Percentiles rank a stretch among this genome's conserved stretches.
phyloP scores from a whole-genome alignment of 129 eudicot species.

The Lonicera japonica region DNA sequence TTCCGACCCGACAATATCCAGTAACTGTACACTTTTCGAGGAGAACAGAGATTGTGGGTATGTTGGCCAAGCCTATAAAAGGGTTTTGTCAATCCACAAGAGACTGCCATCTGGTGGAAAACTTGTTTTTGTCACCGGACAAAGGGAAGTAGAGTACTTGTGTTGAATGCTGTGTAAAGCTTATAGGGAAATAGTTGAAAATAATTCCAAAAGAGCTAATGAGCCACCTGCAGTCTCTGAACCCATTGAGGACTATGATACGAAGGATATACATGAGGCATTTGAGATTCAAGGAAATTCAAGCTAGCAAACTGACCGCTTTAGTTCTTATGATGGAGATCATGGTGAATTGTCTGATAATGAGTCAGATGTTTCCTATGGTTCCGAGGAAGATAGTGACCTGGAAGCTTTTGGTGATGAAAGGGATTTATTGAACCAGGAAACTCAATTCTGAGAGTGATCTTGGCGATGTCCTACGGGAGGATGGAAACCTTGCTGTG shows the following conservation, averaged over 20 bases:
- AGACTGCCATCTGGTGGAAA: constrained; percentile 90
- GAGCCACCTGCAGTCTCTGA: constrained; percentile 20
- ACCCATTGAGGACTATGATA: constrained; percentile 36
- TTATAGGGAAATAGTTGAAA: constrained; percentile 44
- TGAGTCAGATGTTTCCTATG: constrained; percentile 40
- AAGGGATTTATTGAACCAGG: constrained; percentile 18
- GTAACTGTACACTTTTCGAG: constrained; percentile 78
- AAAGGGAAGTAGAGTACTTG: constrained; percentile 85
- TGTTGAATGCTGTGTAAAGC: constrained; percentile 71
- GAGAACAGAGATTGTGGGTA: constrained; percentile 78
- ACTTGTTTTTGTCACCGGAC: constrained; percentile 94
- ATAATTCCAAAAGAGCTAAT: constrained; percentile 15
- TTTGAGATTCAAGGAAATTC: constrained; percentile 49
- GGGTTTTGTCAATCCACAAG: constrained; percentile 82
- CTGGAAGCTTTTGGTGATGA: constrained; percentile 33
- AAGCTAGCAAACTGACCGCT: constrained; percentile 46
- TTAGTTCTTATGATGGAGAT: constrained; percentile 49
- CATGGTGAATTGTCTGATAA: constrained; percentile 37
- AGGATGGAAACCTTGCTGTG: constrained; percentile 42
- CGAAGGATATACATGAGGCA: constrained; percentile 79
- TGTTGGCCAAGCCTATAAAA: constrained; percentile 92
- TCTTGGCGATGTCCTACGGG: constrained; percentile 31
- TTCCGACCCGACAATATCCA: constrained; percentile 78
- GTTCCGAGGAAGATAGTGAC: constrained; percentile 73
- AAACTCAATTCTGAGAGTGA: constrained; percentile 20